These are phyloP conservation scores for Dictyostelium capitatum DNA, from an alignment of 78 protist genomes.

Conservation along the genomic window DNA sequence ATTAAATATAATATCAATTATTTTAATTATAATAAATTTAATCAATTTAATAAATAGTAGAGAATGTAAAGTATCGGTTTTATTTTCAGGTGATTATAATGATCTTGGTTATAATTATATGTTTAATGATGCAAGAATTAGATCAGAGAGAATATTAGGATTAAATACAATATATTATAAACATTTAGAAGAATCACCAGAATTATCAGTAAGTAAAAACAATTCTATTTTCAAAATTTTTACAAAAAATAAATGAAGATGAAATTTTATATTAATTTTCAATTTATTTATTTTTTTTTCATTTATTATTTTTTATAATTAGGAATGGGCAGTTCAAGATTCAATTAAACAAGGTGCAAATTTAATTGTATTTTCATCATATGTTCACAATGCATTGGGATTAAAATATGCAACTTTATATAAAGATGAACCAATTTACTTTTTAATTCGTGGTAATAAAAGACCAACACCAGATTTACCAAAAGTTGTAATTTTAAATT, in stretches of 20 bases:
- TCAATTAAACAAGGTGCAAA: conserved; percentile 7
- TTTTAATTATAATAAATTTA: too few species aligned
- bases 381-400: neutral
- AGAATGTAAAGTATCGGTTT: neutral
- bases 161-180: neutral
- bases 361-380: conserved; percentile 24
- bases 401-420: neutral
- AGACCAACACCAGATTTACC: conserved; percentile 11
- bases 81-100: neutral
- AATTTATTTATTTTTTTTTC: too few species aligned
- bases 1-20: too few species aligned
- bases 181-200: neutral
- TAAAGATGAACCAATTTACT: neutral
- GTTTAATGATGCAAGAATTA: conserved; percentile 45
- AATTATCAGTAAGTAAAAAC: too few species aligned
- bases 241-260: too few species aligned
- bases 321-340: neutral
- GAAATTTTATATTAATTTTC: too few species aligned
- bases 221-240: too few species aligned
- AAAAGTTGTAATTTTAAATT: conserved; percentile 28
- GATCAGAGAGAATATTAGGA: neutral
- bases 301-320: too few species aligned
- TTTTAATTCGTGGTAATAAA: conserved; percentile 17
- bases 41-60: too few species aligned
- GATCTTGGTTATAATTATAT: conserved; percentile 45